A percentile compares a stretch with the other conserved stretches of the same genome.
These are phyloP conservation scores for Aspergillus mulundensis DNA, from an alignment of 495 filamentous ascomycete species.

Conservation along the genomic window DNA sequence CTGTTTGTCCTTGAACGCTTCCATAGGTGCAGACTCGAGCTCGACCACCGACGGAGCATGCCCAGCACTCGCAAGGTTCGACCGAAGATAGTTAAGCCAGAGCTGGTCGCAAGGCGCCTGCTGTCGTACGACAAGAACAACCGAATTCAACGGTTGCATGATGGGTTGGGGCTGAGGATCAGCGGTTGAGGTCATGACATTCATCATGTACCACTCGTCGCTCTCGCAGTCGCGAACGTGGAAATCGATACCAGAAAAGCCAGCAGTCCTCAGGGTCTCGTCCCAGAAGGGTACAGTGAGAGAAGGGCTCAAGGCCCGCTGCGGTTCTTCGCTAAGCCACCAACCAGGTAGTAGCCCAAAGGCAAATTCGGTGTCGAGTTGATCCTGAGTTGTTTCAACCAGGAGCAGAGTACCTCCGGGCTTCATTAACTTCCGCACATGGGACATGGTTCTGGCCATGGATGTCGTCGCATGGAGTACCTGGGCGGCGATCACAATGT, in stretches of 20 bases:
- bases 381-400: slow-evolving; percentile 17
- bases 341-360: slow-evolving; percentile 25
- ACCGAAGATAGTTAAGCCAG: not conserved
- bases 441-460: not conserved
- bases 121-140: not conserved
- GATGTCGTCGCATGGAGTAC: slow-evolving; percentile 16
- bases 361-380: not conserved
- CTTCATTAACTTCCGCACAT: slow-evolving; percentile 5
- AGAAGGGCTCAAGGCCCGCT: slow-evolving; percentile 25
- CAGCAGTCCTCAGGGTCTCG: slow-evolving; percentile 22
- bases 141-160: not conserved
- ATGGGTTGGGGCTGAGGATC: not conserved
- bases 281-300: slow-evolving; percentile 27
- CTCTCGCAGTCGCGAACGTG: slow-evolving; percentile 32
- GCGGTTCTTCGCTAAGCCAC: slow-evolving; percentile 35
- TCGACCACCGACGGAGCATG: not conserved
- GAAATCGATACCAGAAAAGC: slow-evolving; percentile 17
- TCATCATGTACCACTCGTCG: slow-evolving; percentile 4
- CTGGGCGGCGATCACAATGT: slow-evolving; percentile 21
- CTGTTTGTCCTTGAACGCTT: not conserved
- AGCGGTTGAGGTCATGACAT: not conserved
- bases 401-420: slow-evolving; percentile 26
- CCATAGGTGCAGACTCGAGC: not conserved
- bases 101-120: not conserved
- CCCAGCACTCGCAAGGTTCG: not conserved